phyloP scores from a whole-genome alignment of 2,329 filamentous ascomycete genomes.

The Trichoderma lentiforme region DNA sequence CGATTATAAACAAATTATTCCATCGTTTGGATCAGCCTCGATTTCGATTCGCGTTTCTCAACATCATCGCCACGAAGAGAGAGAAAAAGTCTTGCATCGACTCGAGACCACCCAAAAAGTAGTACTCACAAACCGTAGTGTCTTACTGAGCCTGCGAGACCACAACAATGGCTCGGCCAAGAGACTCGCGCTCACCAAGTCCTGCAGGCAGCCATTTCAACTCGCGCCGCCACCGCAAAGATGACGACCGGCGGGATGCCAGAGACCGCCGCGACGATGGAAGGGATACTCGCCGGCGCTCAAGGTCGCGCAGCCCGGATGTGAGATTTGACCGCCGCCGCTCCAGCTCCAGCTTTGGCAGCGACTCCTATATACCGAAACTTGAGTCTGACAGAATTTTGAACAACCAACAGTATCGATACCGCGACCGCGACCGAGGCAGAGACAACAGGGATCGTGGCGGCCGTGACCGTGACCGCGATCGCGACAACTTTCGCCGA shows the following conservation, averaged over 20 bases:
- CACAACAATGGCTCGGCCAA: conserved; percentile 58
- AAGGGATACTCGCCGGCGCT: conserved; percentile 53
- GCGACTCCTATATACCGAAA: background rate
- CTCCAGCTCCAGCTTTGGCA: conserved; percentile 18
- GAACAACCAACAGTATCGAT: conserved; percentile 49
- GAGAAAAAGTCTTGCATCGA: conserved; percentile 4
- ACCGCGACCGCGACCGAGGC: conserved; percentile 49
- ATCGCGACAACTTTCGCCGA: conserved; percentile 58
- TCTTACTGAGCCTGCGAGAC: conserved; percentile 42
- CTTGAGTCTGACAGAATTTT: conserved; percentile 39
- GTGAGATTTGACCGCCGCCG: conserved; percentile 42
- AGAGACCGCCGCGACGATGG: conserved; percentile 50
- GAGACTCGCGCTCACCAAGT: conserved; percentile 83
- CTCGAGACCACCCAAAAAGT: conserved; percentile 30
- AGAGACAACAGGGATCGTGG: conserved; percentile 57
- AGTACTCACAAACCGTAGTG: conserved; percentile 38
- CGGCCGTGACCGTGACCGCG: conserved; percentile 43
- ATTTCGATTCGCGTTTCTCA: conserved; percentile 5
- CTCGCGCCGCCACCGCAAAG: conserved; percentile 64
- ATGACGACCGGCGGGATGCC: conserved; percentile 53
- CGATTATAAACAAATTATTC: background rate
- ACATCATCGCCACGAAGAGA: background rate
- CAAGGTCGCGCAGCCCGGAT: conserved; percentile 61
- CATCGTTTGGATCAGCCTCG: conserved; percentile 3
- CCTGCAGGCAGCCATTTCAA: conserved; percentile 82